phyloP scores from a whole-genome alignment of 768 basidiomycete genomes.

The Lactarius tabidus region DNA sequence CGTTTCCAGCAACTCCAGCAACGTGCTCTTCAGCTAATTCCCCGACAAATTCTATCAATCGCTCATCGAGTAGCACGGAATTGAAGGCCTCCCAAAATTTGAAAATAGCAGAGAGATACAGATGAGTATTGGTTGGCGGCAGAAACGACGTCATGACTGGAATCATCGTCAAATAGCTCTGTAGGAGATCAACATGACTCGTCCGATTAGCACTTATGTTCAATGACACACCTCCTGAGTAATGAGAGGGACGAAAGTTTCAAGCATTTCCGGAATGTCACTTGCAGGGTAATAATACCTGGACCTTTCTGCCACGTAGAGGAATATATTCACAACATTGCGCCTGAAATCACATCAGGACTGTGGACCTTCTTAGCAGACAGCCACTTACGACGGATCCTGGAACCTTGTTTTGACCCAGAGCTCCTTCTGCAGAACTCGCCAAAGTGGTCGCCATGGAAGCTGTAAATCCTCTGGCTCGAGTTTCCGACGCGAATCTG shows the following conservation, averaged over 20 bases:
- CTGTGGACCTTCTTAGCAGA: not conserved
- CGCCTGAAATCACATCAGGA: conserved; percentile 30
- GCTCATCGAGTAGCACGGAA: conserved; percentile 68
- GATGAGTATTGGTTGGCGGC: conserved; percentile 58
- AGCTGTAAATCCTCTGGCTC: conserved; percentile 64
- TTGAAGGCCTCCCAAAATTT: conserved; percentile 78
- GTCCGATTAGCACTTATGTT: not conserved
- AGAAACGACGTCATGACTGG: conserved; percentile 76
- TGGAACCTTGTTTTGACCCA: conserved; percentile 64
- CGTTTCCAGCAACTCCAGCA: conserved; percentile 49
- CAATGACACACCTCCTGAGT: conserved; percentile 59
- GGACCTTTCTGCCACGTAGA: conserved; percentile 71
- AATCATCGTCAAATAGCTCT: conserved; percentile 69
- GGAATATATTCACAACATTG: conserved; percentile 65
- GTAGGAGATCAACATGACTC: conserved; percentile 9
- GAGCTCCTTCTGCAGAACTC: conserved; percentile 64
- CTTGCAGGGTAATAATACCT: conserved; percentile 61
- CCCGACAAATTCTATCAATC: conserved; percentile 66
- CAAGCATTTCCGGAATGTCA: conserved; percentile 68
- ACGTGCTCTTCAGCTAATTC: conserved; percentile 69
- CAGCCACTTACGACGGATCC: conserved; percentile 49
- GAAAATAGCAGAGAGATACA: conserved; percentile 70
- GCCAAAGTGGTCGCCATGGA: conserved; percentile 76
- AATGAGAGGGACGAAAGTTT: conserved; percentile 63
- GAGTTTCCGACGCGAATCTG: conserved; percentile 61